Conservation (phyloP, 257 asterid genomes). For the Anisodus acutangulus region DNA sequence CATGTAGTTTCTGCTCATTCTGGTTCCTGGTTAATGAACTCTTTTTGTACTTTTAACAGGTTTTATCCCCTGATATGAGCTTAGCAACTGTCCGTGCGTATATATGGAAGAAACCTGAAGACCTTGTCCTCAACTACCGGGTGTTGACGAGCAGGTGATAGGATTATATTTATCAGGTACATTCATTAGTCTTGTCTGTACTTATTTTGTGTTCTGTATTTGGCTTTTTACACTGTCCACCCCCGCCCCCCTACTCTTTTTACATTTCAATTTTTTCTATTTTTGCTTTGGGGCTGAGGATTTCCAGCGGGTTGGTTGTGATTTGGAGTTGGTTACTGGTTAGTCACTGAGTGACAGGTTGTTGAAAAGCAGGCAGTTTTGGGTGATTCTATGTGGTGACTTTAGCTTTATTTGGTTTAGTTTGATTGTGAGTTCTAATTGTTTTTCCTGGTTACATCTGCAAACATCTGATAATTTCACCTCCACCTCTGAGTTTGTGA, state of each 20-base stretch:
- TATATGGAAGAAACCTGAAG: conserved; percentile 98
- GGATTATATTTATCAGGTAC: conserved; percentile 8
- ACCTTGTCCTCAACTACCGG: conserved; percentile 81
- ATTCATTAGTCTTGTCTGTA: conserved; percentile 9
- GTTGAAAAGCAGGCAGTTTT: conserved; percentile 1
- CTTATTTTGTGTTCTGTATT: background rate
- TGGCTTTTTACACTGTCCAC: background rate
- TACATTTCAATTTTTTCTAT: background rate
- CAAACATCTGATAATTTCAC: background rate
- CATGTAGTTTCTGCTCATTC: background rate
- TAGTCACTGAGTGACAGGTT: conserved; percentile 11
- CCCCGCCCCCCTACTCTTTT: background rate
- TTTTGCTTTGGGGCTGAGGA: background rate
- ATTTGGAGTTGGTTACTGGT: background rate
- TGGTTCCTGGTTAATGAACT: conserved; percentile 19
- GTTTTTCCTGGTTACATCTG: background rate
- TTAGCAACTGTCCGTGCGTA: conserved; percentile 93
- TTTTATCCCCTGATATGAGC: conserved; percentile 94
- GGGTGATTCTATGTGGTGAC: conserved; percentile 19
- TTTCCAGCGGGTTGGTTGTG: conserved; percentile 11
- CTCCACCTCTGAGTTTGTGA: conserved; percentile 14
- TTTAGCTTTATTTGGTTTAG: background rate
- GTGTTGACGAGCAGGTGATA: conserved; percentile 62
- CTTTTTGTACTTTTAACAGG: conserved; percentile 52
- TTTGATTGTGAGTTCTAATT: conserved; percentile 5